phyloP scores from a whole-genome alignment of 2,329 filamentous ascomycete genomes.

The Neonectria coccinea region DNA sequence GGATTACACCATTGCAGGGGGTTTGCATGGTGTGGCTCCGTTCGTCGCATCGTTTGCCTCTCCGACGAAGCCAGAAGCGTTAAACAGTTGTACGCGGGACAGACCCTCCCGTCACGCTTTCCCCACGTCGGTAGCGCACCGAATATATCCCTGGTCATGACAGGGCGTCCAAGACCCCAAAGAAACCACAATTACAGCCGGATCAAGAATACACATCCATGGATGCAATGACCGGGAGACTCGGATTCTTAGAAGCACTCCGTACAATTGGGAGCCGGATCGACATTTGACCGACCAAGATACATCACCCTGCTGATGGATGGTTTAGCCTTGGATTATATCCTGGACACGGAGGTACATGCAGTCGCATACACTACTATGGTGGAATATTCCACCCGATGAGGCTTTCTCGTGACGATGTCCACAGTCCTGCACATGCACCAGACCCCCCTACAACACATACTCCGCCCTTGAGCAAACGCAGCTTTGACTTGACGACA shows the following conservation, averaged over 20 bases:
- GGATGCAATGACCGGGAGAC: constrained; percentile 5
- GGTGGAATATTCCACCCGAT: constrained; percentile 18
- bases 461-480: constrained; percentile 29
- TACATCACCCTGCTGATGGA: constrained; percentile 7
- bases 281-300: constrained; percentile 12
- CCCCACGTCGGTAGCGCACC: constrained; percentile 2
- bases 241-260: not conserved
- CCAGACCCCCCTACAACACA: constrained; percentile 14
- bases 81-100: constrained; percentile 23
- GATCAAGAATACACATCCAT: not conserved
- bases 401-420: constrained; percentile 21
- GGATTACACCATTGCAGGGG: constrained; percentile 38
- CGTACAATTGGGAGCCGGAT: not conserved
- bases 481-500: constrained; percentile 28
- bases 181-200: not conserved
- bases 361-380: constrained; percentile 9
- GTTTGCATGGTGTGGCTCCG: constrained; percentile 15
- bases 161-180: constrained; percentile 1
- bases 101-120: constrained; percentile 7
- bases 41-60: constrained; percentile 21
- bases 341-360: constrained; percentile 5
- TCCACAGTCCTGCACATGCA: constrained; percentile 24
- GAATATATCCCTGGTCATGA: not conserved
- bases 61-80: constrained; percentile 20
- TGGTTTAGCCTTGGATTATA: constrained; percentile 20